phyloP scores from a whole-genome alignment of 257 asterid genomes.

The Primulina tabacum region DNA sequence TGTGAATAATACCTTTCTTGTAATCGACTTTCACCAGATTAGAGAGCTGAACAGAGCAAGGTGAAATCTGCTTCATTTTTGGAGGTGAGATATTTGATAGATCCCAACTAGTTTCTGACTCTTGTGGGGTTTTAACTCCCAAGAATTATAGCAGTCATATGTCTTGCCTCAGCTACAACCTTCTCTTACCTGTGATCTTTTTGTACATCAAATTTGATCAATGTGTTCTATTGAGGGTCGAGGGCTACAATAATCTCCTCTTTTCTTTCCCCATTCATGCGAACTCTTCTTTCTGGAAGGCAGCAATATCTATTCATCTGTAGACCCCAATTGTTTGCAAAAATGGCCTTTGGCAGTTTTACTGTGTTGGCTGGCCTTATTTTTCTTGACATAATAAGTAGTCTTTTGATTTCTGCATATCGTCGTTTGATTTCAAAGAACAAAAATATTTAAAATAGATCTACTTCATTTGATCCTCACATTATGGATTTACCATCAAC shows the following conservation, averaged over 20 bases:
- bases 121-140: conserved; percentile 6
- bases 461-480: background rate
- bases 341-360: background rate
- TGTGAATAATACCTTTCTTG: conserved; percentile 33
- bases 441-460: too few relatives aligned
- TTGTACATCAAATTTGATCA: background rate
- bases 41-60: conserved; percentile 35
- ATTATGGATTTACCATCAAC: background rate
- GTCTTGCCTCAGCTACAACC: background rate
- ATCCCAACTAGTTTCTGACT: conserved; percentile 19
- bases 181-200: background rate
- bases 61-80: conserved; percentile 37
- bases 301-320: background rate
- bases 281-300: conserved; percentile 1
- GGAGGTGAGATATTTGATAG: conserved; percentile 40
- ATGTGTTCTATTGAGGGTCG: background rate
- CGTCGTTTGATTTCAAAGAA: background rate
- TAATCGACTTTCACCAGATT: conserved; percentile 36
- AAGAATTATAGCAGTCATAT: background rate
- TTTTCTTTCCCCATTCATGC: background rate
- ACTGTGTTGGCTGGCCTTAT: background rate
- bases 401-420: background rate
- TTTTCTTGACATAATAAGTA: background rate
- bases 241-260: too few relatives aligned
- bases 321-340: background rate